Evolutionary conservation across 192 early-diverging fungal genomes (phyloP).

Genomic region (Phycomyces blakesleeanus): DNA sequence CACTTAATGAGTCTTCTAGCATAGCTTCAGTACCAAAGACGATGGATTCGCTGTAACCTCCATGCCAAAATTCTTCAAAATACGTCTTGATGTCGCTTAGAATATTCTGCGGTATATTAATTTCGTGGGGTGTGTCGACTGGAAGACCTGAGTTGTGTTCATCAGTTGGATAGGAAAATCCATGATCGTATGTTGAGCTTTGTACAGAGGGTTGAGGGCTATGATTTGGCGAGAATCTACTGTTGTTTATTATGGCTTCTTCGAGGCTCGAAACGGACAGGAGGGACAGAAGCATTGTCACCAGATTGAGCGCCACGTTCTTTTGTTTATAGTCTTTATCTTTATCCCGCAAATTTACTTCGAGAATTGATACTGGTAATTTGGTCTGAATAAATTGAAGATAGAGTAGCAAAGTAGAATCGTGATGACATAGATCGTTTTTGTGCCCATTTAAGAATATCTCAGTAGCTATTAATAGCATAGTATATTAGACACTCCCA

Average conservation of each 20-base stretch:
- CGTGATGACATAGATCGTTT: neutral
- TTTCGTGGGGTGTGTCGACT: neutral
- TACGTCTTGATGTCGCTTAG: constrained; percentile 14
- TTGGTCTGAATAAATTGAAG: constrained; percentile 7
- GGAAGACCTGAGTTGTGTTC: neutral
- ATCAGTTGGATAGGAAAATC: neutral
- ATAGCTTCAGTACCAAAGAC: constrained; percentile 13
- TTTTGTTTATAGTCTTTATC: constrained; percentile 3
- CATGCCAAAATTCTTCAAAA: constrained; percentile 29
- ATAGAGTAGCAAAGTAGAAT: neutral
- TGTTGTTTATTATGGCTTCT: neutral
- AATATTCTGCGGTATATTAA: neutral
- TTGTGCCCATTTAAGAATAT: constrained; percentile 11
- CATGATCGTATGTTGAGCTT: neutral
- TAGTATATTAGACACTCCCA: neutral
- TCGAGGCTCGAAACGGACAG: constrained; percentile 11
- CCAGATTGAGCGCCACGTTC: constrained; percentile 4
- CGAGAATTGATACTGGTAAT: neutral
- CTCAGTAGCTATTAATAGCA: constrained; percentile 10
- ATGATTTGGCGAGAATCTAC: constrained; percentile 1
- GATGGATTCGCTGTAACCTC: constrained; percentile 26
- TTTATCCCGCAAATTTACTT: neutral
- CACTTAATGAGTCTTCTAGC: constrained; percentile 16
- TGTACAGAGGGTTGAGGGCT: constrained; percentile 10
- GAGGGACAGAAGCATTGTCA: neutral